Percentiles rank a stretch among this genome's conserved stretches.
Conservation (phyloP, 164 flowering plant genomes). For the Stephania cephalantha region DNA sequence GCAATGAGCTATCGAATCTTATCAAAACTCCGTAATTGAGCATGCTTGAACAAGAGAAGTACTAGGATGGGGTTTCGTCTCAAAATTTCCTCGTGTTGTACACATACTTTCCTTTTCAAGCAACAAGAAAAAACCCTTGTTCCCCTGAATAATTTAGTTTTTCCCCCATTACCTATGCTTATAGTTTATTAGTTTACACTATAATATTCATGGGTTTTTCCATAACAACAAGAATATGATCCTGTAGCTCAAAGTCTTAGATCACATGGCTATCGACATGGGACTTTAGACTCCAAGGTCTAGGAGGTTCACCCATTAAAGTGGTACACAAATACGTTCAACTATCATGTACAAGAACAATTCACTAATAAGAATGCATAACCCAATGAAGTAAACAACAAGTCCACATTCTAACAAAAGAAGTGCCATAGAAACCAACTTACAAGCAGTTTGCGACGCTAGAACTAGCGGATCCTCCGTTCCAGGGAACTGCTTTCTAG, state of each 20-base stretch:
- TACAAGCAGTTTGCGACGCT: constrained; percentile 92
- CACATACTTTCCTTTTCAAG: background rate
- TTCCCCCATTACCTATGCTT: background rate
- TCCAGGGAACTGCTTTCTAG: constrained; percentile 55
- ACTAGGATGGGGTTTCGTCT: too few relatives aligned
- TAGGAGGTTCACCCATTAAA: too few relatives aligned
- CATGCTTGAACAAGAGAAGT: too few relatives aligned
- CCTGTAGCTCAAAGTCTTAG: too few relatives aligned
- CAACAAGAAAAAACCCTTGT: background rate
- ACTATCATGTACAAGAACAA: background rate
- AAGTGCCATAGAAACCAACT: constrained; percentile 20
- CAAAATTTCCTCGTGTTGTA: too few relatives aligned
- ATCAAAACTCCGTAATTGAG: too few relatives aligned
- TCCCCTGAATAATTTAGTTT: background rate
- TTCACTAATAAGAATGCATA: background rate
- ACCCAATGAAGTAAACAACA: background rate
- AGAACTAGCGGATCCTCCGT: constrained; percentile 74
- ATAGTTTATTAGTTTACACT: background rate
- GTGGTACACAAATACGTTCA: background rate
- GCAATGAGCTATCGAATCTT: too few relatives aligned
- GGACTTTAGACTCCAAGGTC: too few relatives aligned
- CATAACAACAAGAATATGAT: background rate
- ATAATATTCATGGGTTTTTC: background rate
- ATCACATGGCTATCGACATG: too few relatives aligned
- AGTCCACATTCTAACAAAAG: background rate